phyloP scores from a whole-genome alignment of 164 flowering plant species.

The Vitis rotundifolia region DNA sequence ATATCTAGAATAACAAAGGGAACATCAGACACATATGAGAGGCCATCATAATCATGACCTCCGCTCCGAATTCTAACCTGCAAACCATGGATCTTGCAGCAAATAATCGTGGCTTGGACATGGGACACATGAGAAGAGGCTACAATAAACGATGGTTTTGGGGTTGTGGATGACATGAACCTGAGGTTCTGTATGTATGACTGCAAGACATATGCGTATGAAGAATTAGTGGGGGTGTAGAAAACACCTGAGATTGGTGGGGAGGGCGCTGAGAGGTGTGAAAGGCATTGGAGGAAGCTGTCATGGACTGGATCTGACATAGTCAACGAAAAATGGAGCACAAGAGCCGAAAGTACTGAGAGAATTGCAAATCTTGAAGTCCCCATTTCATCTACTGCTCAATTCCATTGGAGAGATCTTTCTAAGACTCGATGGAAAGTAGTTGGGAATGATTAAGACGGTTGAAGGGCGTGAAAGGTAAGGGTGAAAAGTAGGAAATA shows the following conservation, averaged over 20 bases:
- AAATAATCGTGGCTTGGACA: constrained; percentile 11
- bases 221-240: constrained; percentile 7
- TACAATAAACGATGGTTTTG: constrained; percentile 13
- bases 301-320: neutral
- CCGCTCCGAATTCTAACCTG: constrained; percentile 18
- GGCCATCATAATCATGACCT: constrained; percentile 22
- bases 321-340: too few relatives aligned
- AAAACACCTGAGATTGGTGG: constrained; percentile 13
- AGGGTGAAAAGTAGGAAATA: too few relatives aligned
- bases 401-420: too few relatives aligned
- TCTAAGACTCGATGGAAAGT: too few relatives aligned
- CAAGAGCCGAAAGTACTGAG: too few relatives aligned
- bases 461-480: too few relatives aligned
- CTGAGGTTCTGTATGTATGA: constrained; percentile 7
- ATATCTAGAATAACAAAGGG: constrained; percentile 17
- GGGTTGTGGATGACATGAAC: constrained; percentile 10
- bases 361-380: too few relatives aligned
- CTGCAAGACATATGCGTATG: constrained; percentile 10
- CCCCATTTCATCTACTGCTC: too few relatives aligned
- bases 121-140: constrained; percentile 10
- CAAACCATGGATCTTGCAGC: neutral
- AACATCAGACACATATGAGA: constrained; percentile 11
- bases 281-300: constrained; percentile 18
- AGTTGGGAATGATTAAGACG: too few relatives aligned
- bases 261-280: neutral